Percentiles rank a stretch among this genome's conserved stretches.
Evolutionary conservation across 2,329 filamentous ascomycete genomes (phyloP).

Genomic region (Sphaerulina populicola): DNA sequence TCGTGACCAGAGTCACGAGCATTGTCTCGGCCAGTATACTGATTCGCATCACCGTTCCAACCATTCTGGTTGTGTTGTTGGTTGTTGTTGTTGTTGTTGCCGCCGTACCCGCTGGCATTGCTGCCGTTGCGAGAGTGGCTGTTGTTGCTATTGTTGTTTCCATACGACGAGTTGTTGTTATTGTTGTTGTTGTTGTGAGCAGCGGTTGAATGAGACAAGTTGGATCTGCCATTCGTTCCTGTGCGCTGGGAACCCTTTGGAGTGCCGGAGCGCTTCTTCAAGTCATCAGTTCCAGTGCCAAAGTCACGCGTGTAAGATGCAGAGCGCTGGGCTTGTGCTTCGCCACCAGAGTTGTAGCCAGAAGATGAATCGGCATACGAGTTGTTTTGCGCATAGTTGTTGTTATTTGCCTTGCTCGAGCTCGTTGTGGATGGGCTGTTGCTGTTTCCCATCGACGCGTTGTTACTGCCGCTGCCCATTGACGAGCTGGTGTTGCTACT

Average conservation of each 20-base stretch:
- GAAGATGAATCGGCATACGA: neutral
- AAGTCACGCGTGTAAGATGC: conserved; percentile 11
- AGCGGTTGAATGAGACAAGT: neutral
- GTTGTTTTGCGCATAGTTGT: neutral
- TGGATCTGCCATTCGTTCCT: conserved; percentile 5
- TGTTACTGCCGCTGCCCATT: conserved; percentile 3
- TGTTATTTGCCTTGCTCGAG: neutral
- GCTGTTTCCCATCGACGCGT: neutral
- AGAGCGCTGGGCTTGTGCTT: conserved; percentile 6
- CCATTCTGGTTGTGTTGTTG: neutral
- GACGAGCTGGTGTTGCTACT: neutral
- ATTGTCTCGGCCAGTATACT: neutral
- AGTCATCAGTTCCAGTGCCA: conserved; percentile 10
- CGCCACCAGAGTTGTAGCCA: conserved; percentile 7
- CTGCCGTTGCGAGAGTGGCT: conserved; percentile 3
- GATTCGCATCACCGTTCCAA: conserved; percentile 1
- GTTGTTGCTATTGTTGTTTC: conserved; percentile 1
- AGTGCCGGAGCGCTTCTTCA: conserved; percentile 4
- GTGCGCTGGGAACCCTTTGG: conserved; percentile 2
- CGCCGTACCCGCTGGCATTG: neutral
- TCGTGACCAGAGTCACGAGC: conserved; percentile 9
- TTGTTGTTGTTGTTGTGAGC: neutral
- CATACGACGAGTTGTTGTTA: neutral
- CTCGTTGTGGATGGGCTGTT: neutral
- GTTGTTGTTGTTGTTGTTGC: neutral